Percentiles rank a stretch among this genome's conserved stretches.
Evolutionary conservation across 805 yeast species (phyloP).

Genomic region (Candida qinlingensis): DNA sequence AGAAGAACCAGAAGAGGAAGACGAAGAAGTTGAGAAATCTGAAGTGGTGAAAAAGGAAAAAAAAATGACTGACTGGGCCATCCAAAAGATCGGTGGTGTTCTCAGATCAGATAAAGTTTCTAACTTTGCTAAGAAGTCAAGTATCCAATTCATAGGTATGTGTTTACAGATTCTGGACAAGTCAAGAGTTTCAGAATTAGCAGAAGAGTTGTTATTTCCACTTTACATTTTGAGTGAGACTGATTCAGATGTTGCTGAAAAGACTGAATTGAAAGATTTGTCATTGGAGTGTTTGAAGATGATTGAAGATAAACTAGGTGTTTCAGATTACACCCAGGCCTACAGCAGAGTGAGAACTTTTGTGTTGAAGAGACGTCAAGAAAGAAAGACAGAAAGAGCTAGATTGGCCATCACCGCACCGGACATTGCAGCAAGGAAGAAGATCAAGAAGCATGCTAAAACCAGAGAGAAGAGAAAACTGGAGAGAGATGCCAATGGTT

Average conservation of each 20-base stretch:
- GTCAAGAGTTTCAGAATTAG: constrained; percentile 35
- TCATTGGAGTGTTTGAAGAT: constrained; percentile 64
- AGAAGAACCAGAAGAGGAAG: constrained; percentile 21
- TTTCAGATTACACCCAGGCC: constrained; percentile 56
- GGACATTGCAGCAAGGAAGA: constrained; percentile 72
- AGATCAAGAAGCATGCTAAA: constrained; percentile 68
- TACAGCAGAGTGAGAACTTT: constrained; percentile 59
- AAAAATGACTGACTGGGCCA: constrained; percentile 52
- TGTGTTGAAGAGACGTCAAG: constrained; percentile 61
- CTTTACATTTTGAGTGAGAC: constrained; percentile 44
- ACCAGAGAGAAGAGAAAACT: constrained; percentile 73
- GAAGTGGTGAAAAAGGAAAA: constrained; percentile 17
- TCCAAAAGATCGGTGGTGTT: constrained; percentile 54
- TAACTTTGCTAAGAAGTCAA: constrained; percentile 56
- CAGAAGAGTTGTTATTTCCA: constrained; percentile 50
- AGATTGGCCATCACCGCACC: constrained; percentile 75
- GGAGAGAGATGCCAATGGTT: constrained; percentile 72
- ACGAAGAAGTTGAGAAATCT: constrained; percentile 19
- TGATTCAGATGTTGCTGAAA: constrained; percentile 39
- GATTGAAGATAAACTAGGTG: constrained; percentile 65
- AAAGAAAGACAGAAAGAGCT: constrained; percentile 71
- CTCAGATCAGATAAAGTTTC: constrained; percentile 61
- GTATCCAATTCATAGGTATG: constrained; percentile 69
- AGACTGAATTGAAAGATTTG: constrained; percentile 45
- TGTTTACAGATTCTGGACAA: constrained; percentile 43